phyloP scores from a whole-genome alignment of 2,329 filamentous ascomycete species.

The Paracoccidioides lutzii region DNA sequence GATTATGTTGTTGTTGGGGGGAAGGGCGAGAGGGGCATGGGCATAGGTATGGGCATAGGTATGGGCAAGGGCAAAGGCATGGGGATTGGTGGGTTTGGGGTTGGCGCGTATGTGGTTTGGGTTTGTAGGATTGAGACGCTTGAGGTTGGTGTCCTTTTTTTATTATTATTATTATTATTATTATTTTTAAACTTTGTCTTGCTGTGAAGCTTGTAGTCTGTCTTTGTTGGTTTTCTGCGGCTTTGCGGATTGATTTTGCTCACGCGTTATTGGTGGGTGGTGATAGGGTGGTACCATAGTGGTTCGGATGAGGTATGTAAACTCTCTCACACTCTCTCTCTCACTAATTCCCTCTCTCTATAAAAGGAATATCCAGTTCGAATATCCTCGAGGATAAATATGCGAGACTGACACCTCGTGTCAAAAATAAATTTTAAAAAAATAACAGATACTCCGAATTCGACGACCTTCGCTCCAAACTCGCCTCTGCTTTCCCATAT shows the following conservation, averaged over 20 bases:
- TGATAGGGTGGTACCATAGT: constrained; percentile 43
- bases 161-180: too few relatives aligned
- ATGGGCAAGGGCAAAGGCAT: too few relatives aligned
- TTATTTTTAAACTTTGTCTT: neutral
- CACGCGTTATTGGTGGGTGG: neutral
- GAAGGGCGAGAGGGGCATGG: too few relatives aligned
- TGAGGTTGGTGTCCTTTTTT: constrained; percentile 43
- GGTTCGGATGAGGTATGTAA: constrained; percentile 44
- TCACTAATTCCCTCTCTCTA: too few relatives aligned
- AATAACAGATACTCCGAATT: constrained; percentile 73
- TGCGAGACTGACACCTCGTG: neutral
- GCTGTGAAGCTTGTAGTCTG: neutral
- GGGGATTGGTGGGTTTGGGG: constrained; percentile 30
- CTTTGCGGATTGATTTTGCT: too few relatives aligned
- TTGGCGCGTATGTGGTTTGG: constrained; percentile 93
- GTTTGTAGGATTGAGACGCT: constrained; percentile 80
- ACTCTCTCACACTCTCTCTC: neutral
- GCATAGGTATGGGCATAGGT: too few relatives aligned
- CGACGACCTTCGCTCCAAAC: constrained; percentile 60
- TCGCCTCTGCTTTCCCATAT: constrained; percentile 70
- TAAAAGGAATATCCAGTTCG: too few relatives aligned
- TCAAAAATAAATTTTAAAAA: constrained; percentile 8
- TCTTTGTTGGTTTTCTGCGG: constrained; percentile 1
- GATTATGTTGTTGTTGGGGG: constrained; percentile 51
- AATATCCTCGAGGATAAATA: too few relatives aligned